These are phyloP conservation scores for Fusarium secorum DNA, from an alignment of 2,329 filamentous ascomycete genomes.

Conservation along the genomic window DNA sequence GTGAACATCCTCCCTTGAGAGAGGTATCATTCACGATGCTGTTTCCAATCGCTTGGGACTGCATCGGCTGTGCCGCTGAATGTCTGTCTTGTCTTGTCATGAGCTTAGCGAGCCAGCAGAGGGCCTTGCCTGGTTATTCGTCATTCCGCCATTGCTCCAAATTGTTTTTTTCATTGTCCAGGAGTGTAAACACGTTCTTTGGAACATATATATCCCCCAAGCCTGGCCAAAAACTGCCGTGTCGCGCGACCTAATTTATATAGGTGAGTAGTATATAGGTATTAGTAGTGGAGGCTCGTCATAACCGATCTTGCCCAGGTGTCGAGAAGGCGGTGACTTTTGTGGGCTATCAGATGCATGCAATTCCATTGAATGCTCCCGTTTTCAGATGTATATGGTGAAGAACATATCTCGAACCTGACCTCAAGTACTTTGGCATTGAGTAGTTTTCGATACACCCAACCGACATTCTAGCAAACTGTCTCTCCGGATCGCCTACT, in stretches of 20 bases:
- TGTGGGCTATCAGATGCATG: not conserved
- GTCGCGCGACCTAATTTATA: constrained; percentile 7
- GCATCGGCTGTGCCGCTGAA: constrained; percentile 26
- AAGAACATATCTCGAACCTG: not conserved
- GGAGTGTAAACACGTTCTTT: not conserved
- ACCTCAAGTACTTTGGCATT: not conserved
- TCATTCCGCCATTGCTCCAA: not conserved
- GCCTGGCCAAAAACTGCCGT: constrained; percentile 8
- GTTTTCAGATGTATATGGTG: not conserved
- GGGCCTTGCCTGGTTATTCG: not conserved
- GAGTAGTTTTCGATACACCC: not conserved
- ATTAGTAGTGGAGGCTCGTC: not conserved
- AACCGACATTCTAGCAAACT: not conserved
- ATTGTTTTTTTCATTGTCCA: not conserved
- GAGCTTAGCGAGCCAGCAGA: constrained; percentile 1
- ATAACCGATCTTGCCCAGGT: constrained; percentile 6
- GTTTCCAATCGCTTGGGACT: constrained; percentile 38
- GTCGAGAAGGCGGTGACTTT: not conserved
- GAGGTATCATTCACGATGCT: constrained; percentile 26
- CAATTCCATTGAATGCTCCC: not conserved
- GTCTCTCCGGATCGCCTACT: not conserved
- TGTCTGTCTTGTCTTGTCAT: constrained; percentile 2
- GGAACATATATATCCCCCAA: not conserved
- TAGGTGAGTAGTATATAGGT: constrained; percentile 4
- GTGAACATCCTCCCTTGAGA: constrained; percentile 22